These are phyloP conservation scores for Komagataea norvegica DNA, from an alignment of 1,139 yeast genomes.

Conservation along the genomic window DNA sequence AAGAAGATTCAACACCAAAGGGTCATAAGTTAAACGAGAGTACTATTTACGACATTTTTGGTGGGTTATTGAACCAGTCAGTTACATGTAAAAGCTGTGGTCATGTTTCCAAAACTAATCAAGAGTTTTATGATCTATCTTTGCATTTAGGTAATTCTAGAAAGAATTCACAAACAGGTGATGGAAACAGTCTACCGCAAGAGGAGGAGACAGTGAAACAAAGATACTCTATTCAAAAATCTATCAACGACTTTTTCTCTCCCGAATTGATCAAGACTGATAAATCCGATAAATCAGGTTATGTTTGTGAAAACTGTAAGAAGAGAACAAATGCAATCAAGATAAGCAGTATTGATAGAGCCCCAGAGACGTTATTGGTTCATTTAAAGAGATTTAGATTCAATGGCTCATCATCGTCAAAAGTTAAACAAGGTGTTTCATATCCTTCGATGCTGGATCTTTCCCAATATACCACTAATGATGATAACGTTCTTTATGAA, in stretches of 20 bases:
- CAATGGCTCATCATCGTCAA: conserved; percentile 70
- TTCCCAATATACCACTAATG: conserved; percentile 50
- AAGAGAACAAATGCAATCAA: conserved; percentile 74
- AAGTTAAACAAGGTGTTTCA: conserved; percentile 79
- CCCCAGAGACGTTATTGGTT: conserved; percentile 84
- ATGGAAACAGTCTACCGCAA: conserved; percentile 11
- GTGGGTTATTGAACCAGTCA: conserved; percentile 80
- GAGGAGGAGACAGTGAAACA: conserved; percentile 24
- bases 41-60: conserved; percentile 86
- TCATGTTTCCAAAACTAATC: conserved; percentile 80
- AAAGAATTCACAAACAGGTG: conserved; percentile 13
- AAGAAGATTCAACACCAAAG: conserved; percentile 88
- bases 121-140: conserved; percentile 90
- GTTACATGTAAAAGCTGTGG: conserved; percentile 81
- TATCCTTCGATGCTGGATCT: conserved; percentile 78
- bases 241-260: conserved; percentile 75
- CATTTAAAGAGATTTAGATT: conserved; percentile 90
- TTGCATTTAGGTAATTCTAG: conserved; percentile 46
- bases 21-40: conserved; percentile 79
- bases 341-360: conserved; percentile 63
- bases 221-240: conserved; percentile 62
- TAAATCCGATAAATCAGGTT: conserved; percentile 59
- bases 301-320: conserved; percentile 84
- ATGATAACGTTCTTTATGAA: conserved; percentile 58
- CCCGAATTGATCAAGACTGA: conserved; percentile 72